These are phyloP conservation scores for Hypoxylon sp. DNA, from an alignment of 2,329 filamentous ascomycete genomes.

Conservation along the genomic window DNA sequence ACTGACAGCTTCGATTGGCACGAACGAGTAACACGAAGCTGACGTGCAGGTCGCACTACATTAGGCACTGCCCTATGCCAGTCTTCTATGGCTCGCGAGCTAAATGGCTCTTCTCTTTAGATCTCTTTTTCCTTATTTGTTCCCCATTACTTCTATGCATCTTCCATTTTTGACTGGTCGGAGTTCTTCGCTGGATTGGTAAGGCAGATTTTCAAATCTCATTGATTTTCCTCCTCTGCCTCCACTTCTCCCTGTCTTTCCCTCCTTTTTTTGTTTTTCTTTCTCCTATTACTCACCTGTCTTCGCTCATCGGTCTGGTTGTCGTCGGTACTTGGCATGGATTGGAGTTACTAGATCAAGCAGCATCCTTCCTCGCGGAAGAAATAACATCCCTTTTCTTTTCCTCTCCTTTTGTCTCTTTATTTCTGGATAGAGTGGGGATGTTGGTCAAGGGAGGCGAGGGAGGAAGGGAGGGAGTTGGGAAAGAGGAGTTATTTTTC, in stretches of 20 bases:
- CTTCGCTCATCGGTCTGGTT: background rate
- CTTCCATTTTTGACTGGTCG: conserved; percentile 7
- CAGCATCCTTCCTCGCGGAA: conserved; percentile 33
- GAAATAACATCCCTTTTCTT: too few relatives aligned
- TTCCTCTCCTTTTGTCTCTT: too few relatives aligned
- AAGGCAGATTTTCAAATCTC: conserved; percentile 11
- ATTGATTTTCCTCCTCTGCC: background rate
- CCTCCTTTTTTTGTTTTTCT: background rate
- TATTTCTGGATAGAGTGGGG: conserved; percentile 5
- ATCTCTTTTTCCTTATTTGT: conserved; percentile 12
- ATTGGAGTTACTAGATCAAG: conserved; percentile 32
- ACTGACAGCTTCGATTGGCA: conserved; percentile 18
- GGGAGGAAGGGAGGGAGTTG: conserved; percentile 9
- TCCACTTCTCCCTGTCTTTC: background rate
- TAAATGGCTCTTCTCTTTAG: conserved; percentile 8
- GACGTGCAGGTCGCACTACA: conserved; percentile 26
- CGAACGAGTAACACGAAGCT: conserved; percentile 17
- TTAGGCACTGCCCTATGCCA: conserved; percentile 16
- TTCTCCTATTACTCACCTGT: too few relatives aligned
- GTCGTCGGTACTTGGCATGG: conserved; percentile 12
- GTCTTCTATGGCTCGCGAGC: conserved; percentile 1
- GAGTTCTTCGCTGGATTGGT: conserved; percentile 8
- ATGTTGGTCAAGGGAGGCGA: background rate
- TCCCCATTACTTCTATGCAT: conserved; percentile 11
- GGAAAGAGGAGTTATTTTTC: conserved; percentile 9